Base-by-base conservation (phyloP, 192 early-diverging fungal species). In the Coemansia sp. region DNA sequence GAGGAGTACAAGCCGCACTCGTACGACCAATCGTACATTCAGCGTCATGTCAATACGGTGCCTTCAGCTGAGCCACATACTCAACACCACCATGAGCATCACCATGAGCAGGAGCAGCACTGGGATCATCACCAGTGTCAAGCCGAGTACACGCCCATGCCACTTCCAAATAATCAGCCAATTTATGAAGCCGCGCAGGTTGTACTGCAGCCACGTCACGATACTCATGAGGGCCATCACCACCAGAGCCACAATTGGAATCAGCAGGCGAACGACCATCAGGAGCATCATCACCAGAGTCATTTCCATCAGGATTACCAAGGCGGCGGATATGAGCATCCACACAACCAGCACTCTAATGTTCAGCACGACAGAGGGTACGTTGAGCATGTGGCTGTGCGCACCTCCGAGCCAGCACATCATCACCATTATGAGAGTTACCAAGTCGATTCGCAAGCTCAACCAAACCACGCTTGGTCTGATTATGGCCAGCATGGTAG, bases 21-120 rank as follows among this genome's bases (percentile, higher is more conserved):
- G 2, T 84, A 85, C 51, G 83, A 86, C 47, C 75, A 85, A 7
- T 73, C 83, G 1, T 86, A 82, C 62, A 73, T 77, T 47, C 75
- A 70, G 24, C 70, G 75, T 2, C 83, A 82, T 43, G 57, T 76
- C 11, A 69, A 76, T 37, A 73, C 82, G 21, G 45, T 12, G 15
- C 27, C 5, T 0, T 32, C 37, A 2, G 43, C 37, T 37, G 2
- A 65, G 45, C 41, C 63, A 5, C 55, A 48, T 11, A n/a, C 9
- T 1, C 27, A 38, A 5, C 48, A 54, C 8, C 64, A 37, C 48
- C 29, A 37, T 10, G 29, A 23, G 5, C 5, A 56, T 0, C 27
- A 67, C 29, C 50, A 59, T 10, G 1, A 50, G 4, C 38, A 57
- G 22, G 22, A 50, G 32, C 37, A 29, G 14, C 38, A 65, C 43